These are phyloP conservation scores for Tephrocybe sp. DNA, from an alignment of 768 basidiomycete species.

Conservation along the genomic window DNA sequence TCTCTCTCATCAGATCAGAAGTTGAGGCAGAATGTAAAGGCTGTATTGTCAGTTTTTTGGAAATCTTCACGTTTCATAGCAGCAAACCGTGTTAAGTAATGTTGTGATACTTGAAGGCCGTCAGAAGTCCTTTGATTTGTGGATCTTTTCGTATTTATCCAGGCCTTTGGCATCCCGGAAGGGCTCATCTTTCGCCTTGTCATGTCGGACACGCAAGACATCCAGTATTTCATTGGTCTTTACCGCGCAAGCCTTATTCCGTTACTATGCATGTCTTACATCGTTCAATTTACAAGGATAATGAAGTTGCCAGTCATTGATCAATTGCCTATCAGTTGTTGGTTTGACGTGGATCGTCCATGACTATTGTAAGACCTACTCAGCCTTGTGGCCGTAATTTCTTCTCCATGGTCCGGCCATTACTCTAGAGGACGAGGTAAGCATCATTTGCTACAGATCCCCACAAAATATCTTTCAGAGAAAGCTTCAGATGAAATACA, in stretches of 20 bases:
- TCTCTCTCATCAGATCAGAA: too few relatives aligned
- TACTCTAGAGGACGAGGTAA: conserved; percentile 32
- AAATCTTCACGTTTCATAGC: too few relatives aligned
- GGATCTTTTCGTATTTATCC: too few relatives aligned
- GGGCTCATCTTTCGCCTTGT: neutral
- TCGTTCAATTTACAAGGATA: too few relatives aligned
- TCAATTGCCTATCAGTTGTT: conserved; percentile 17
- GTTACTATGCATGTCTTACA: conserved; percentile 17
- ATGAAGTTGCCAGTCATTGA: neutral
- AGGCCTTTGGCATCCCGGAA: too few relatives aligned
- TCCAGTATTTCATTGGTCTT: conserved; percentile 1
- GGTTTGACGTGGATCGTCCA: conserved; percentile 36
- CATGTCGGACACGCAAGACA: neutral
- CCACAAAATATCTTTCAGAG: neutral
- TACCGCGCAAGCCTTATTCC: conserved; percentile 18
- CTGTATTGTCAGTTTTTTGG: too few relatives aligned
- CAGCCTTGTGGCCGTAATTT: too few relatives aligned
- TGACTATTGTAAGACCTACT: conserved; percentile 28
- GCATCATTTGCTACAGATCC: neutral
- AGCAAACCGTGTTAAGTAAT: too few relatives aligned
- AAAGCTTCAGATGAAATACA: conserved; percentile 28
- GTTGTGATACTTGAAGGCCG: too few relatives aligned
- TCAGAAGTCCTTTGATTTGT: too few relatives aligned
- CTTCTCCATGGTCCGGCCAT: too few relatives aligned
- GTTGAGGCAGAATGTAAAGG: too few relatives aligned